Evolutionary conservation across 208 protist species (phyloP).

Genomic region (Leishmania aethiopica): DNA sequence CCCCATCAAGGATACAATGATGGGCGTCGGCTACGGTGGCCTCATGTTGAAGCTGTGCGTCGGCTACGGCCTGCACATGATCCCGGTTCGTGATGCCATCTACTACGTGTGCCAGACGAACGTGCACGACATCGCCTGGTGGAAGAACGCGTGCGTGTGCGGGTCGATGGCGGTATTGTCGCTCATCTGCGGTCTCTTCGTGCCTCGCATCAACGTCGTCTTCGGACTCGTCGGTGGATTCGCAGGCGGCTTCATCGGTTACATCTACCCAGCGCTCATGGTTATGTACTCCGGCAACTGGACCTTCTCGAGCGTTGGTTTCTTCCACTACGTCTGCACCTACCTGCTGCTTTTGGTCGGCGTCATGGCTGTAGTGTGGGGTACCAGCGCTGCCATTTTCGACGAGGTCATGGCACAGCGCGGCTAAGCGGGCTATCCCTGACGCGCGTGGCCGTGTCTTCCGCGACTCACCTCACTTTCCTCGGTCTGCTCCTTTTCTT

Average conservation of each 20-base stretch:
- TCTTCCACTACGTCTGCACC: slow-evolving; percentile 50
- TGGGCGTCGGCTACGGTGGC: slow-evolving; percentile 56
- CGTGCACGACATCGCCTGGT: slow-evolving; percentile 50
- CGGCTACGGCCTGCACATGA: slow-evolving; percentile 63
- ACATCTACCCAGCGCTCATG: slow-evolving; percentile 76
- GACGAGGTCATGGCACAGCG: slow-evolving; percentile 17
- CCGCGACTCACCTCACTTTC: background rate
- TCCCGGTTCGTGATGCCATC: slow-evolving; percentile 65
- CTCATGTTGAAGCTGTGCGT: slow-evolving; percentile 72
- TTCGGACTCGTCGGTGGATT: slow-evolving; percentile 75
- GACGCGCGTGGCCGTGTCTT: background rate
- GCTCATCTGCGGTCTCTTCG: slow-evolving; percentile 65
- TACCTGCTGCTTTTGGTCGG: slow-evolving; percentile 62
- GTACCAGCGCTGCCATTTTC: slow-evolving; percentile 58
- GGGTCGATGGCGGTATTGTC: slow-evolving; percentile 40
- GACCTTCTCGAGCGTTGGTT: slow-evolving; percentile 35
- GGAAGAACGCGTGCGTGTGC: slow-evolving; percentile 54
- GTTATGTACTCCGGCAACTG: slow-evolving; percentile 68
- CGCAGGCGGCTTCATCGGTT: slow-evolving; percentile 68
- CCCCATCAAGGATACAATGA: slow-evolving; percentile 52
- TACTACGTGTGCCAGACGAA: slow-evolving; percentile 52
- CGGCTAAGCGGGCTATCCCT: background rate
- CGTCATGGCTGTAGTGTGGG: slow-evolving; percentile 64
- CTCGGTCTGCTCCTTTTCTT: background rate
- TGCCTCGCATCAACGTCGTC: slow-evolving; percentile 66